Percentiles rank a stretch among this genome's conserved stretches.
These are phyloP conservation scores for Pisolithus microcarpus DNA, from an alignment of 768 basidiomycete species.

Conservation along the genomic window DNA sequence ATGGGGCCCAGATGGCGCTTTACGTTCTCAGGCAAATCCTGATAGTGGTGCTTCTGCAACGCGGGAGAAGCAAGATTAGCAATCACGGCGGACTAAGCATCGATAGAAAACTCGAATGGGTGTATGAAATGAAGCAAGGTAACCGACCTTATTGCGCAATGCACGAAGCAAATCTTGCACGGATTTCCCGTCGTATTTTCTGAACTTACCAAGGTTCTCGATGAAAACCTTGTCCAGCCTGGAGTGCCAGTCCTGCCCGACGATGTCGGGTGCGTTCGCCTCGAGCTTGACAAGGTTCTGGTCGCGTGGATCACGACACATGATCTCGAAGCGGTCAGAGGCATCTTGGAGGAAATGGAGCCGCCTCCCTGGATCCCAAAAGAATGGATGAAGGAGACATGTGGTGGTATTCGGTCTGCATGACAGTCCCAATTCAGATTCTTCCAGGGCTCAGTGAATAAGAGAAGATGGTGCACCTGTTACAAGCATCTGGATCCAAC, in stretches of 20 bases:
- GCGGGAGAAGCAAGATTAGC: not conserved
- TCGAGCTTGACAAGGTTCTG: constrained; percentile 70
- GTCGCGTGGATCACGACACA: constrained; percentile 89
- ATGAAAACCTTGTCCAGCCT: constrained; percentile 84
- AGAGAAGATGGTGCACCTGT: constrained; percentile 48
- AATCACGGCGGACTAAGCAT: constrained; percentile 6
- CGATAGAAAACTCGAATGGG: not conserved
- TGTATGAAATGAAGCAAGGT: not conserved
- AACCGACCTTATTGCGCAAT: constrained; percentile 84
- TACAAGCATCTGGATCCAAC: constrained; percentile 68
- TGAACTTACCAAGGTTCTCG: constrained; percentile 92
- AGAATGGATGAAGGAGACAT: constrained; percentile 91
- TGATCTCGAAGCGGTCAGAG: constrained; percentile 95
- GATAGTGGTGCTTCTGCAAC: constrained; percentile 90
- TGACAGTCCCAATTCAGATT: not conserved
- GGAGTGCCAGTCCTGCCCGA: constrained; percentile 87
- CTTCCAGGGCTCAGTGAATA: not conserved
- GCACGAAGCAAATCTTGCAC: constrained; percentile 92
- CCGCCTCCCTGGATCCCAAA: constrained; percentile 86
- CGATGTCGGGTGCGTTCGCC: constrained; percentile 55
- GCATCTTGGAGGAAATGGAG: constrained; percentile 95
- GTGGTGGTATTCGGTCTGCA: constrained; percentile 78
- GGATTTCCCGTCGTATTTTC: constrained; percentile 89
- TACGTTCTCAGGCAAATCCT: constrained; percentile 89
- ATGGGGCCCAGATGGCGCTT: constrained; percentile 84